Percentiles rank a stretch among this genome's conserved stretches.
Conservation (phyloP, 2,329 filamentous ascomycete species). For the Colletotrichum endophyticum region DNA sequence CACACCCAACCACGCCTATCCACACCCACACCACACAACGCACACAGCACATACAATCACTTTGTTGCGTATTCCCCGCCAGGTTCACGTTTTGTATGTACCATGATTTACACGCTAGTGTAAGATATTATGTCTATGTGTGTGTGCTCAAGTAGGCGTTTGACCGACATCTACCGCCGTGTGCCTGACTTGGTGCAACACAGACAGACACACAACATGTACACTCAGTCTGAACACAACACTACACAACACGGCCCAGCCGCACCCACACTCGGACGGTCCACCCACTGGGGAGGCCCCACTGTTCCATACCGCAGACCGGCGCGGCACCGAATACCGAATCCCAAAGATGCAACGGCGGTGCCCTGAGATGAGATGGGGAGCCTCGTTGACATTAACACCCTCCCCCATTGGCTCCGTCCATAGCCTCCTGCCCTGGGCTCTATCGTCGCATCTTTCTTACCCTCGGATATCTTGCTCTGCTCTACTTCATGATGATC, state of each 20-base stretch:
- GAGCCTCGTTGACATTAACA: not conserved
- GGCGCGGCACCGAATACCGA: slow-evolving; percentile 13
- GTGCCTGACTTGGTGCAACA: too few species aligned
- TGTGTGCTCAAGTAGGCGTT: too few species aligned
- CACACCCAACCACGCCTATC: not conserved
- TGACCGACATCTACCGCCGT: too few species aligned
- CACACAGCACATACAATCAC: not conserved
- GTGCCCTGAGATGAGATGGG: not conserved
- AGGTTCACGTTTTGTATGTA: too few species aligned
- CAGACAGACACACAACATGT: not conserved
- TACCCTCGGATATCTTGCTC: not conserved
- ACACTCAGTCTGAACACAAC: not conserved
- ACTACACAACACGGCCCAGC: not conserved
- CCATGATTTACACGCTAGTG: too few species aligned
- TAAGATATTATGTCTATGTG: too few species aligned
- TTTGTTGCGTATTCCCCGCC: too few species aligned
- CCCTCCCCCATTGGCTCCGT: not conserved
- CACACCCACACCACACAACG: not conserved
- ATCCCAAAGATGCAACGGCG: not conserved
- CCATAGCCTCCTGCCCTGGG: not conserved
- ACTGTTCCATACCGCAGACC: not conserved
- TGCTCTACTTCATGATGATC: not conserved
- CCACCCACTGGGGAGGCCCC: not conserved
- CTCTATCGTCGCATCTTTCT: not conserved
- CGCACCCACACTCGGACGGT: not conserved